Evolutionary conservation across 108 stramenopile genomes (phyloP), one percentile per base, ranked within the genome.

Genomic region (Stephanodiscus triporus): DNA sequence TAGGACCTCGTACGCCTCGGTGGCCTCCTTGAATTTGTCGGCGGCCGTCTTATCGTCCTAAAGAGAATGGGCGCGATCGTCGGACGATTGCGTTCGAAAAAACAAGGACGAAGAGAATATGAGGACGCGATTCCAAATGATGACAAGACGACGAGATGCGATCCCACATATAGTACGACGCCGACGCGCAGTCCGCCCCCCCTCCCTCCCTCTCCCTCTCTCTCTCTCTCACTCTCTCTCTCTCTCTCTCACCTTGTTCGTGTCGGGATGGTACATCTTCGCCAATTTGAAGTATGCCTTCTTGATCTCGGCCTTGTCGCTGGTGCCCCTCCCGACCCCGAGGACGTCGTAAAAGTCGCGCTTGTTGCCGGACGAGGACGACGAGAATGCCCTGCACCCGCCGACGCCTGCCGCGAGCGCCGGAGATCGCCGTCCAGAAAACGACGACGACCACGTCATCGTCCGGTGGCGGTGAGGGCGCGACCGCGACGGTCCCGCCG

Each of bases 211-310:
- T 36, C 36, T 6, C 36, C 4, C n/a, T n/a, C n/a, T n/a, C n/a
- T n/a, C n/a, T n/a, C n/a, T n/a, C n/a, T n/a, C n/a, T n/a, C n/a
- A n/a, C n/a, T n/a, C n/a, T n/a, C n/a, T n/a, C n/a, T n/a, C n/a
- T n/a, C n/a, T n/a, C n/a, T n/a, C 36, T 64, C 87, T 75, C 80
- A 82, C 94, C 84, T 88, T 78, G 77, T 96, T 97, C 16, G 94
- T 86, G 77, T 99, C 98, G 13, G 98, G 98, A 84, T 99, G 98
- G 71, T 97, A 88, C 79, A 97, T 75, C 77, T 99, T 99, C 22
- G 98, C 98, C 51, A 97, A 78, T 75, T 96, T 87, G 72, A 95
- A 94, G 72, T 97, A 99, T 1, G 91, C 92, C 87, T 94, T 94
- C 91, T 85, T 93, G 56, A 95, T 92, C 59, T 86, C 89, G 20